Percentiles rank a stretch among this genome's conserved stretches.
Evolutionary conservation across 495 filamentous ascomycete genomes (phyloP).

Genomic region (Aspergillus egyptiacus): DNA sequence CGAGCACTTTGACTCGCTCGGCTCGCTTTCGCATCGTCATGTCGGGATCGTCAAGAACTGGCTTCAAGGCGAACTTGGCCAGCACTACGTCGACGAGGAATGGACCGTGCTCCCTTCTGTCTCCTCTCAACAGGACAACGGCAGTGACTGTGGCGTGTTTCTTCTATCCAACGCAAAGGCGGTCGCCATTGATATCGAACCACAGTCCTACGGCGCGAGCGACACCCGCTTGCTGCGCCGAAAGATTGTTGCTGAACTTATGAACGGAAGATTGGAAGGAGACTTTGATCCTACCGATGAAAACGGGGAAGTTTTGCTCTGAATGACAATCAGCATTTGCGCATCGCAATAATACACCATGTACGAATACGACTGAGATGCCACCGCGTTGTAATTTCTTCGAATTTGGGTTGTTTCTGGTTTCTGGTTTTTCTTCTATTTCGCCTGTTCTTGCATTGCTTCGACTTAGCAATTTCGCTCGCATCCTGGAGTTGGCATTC

Average conservation of each 20-base stretch:
- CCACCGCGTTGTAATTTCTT: too few species aligned
- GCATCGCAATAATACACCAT: too few species aligned
- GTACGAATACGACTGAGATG: too few species aligned
- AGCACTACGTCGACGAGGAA: constrained; percentile 50
- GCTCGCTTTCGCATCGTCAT: constrained; percentile 28
- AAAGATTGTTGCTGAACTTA: constrained; percentile 62
- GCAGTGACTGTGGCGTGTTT: constrained; percentile 77
- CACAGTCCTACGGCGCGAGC: constrained; percentile 48
- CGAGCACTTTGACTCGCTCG: constrained; percentile 71
- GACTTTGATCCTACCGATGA: constrained; percentile 30
- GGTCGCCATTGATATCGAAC: constrained; percentile 57
- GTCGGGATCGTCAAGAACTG: constrained; percentile 44
- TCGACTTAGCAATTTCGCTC: too few species aligned
- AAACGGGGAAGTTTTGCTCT: constrained; percentile 24
- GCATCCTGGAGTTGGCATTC: too few species aligned
- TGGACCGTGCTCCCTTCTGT: constrained; percentile 51
- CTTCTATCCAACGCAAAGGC: constrained; percentile 68
- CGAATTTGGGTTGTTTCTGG: too few species aligned
- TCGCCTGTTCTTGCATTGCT: too few species aligned
- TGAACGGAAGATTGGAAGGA: constrained; percentile 58
- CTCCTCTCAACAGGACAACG: constrained; percentile 58
- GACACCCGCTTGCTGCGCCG: constrained; percentile 55
- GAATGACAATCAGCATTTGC: background rate
- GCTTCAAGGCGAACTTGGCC: constrained; percentile 54
- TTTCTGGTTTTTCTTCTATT: too few species aligned